These are phyloP conservation scores for Penicillium brevicompactum DNA, from an alignment of 2,329 filamentous ascomycete genomes.

Conservation along the genomic window DNA sequence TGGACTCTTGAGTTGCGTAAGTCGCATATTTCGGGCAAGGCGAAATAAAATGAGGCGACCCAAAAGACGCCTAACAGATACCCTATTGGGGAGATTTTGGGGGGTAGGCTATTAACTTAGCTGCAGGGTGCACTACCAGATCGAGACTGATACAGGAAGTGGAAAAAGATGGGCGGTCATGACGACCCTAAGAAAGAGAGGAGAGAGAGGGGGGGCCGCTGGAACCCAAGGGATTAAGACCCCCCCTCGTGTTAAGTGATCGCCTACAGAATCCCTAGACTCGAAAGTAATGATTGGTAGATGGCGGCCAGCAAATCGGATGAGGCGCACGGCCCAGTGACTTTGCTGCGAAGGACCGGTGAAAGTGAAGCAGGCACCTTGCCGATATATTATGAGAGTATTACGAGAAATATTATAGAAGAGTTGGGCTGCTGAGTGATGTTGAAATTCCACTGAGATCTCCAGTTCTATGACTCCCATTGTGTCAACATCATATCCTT, in stretches of 20 bases:
- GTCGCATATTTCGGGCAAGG: neutral
- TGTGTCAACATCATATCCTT: no score
- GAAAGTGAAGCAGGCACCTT: neutral
- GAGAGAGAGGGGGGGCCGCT: neutral
- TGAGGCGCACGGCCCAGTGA: slow-evolving; percentile 4
- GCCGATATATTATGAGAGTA: neutral
- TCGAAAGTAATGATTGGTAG: slow-evolving; percentile 8
- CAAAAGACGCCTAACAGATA: slow-evolving; percentile 1
- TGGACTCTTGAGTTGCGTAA: neutral
- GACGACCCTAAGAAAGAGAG: neutral
- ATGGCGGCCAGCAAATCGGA: slow-evolving; percentile 9
- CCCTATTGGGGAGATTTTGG: neutral
- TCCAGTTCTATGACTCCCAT: neutral
- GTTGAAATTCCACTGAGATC: neutral
- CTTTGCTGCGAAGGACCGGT: neutral
- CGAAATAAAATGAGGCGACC: slow-evolving; percentile 6
- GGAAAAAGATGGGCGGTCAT: slow-evolving; percentile 1
- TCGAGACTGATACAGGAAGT: slow-evolving; percentile 5
- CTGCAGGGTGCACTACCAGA: slow-evolving; percentile 4
- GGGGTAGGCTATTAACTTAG: neutral
- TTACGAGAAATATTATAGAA: neutral
- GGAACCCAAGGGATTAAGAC: neutral
- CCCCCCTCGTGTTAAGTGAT: slow-evolving; percentile 14
- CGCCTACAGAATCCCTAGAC: neutral
- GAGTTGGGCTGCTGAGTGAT: neutral